These are phyloP conservation scores for Camelina hispida DNA, from an alignment of 345 rosid species.

Conservation along the genomic window DNA sequence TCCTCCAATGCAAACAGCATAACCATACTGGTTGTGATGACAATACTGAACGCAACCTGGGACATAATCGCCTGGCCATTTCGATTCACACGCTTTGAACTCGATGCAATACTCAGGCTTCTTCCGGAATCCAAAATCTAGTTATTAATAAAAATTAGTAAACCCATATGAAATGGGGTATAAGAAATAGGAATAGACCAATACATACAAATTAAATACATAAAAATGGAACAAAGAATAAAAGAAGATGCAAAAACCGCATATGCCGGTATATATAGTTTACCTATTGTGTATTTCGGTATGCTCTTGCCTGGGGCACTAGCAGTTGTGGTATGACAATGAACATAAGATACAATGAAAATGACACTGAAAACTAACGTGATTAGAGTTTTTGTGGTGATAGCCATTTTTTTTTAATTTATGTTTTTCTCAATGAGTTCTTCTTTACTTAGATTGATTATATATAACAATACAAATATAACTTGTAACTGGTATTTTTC, in stretches of 20 bases:
- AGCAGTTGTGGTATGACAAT: not conserved
- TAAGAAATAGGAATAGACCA: not conserved
- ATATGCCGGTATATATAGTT: no score
- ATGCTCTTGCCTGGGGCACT: no score
- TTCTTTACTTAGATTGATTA: not conserved
- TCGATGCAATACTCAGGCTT: not conserved
- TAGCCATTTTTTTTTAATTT: not conserved
- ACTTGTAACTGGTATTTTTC: no score
- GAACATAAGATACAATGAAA: not conserved
- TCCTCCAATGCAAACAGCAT: not conserved
- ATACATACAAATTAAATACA: no score
- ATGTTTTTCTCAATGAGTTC: not conserved
- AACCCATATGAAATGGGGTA: not conserved
- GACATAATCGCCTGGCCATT: no score
- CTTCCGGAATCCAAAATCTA: not conserved
- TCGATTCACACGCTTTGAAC: not conserved
- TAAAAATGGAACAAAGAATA: not conserved
- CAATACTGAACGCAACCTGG: not conserved
- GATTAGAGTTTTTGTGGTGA: not conserved
- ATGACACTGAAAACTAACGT: not conserved
- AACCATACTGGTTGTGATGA: not conserved
- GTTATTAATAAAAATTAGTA: not conserved
- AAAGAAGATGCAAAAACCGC: not conserved
- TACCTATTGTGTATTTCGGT: no score
- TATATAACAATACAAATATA: not conserved